Percentiles rank a stretch among this genome's conserved stretches.
Conservation (phyloP, 805 yeast species). For the Ascoidea asiatica region DNA sequence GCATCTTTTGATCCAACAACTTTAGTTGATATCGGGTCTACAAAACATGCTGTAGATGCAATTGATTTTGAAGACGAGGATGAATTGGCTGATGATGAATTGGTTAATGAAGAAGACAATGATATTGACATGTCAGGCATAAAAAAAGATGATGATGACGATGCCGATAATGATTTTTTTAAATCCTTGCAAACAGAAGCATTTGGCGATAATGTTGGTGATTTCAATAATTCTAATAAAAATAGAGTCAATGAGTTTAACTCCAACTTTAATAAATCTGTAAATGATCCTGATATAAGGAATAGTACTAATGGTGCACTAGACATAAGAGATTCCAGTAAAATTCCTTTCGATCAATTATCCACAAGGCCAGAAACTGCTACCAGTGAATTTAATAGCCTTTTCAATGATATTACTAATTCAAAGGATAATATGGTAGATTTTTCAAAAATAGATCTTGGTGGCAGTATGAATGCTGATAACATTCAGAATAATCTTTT, state of each 20-base stretch:
- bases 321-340: neutral
- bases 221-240: neutral
- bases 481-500: no score
- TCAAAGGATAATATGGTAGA: no score
- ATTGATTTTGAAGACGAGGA: slow-evolving; percentile 69
- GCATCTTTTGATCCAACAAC: slow-evolving; percentile 2
- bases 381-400: no score
- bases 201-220: slow-evolving; percentile 1
- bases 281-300: neutral
- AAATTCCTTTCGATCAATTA: neutral
- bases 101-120: slow-evolving; percentile 8
- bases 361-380: no score
- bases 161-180: neutral
- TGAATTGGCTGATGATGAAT: slow-evolving; percentile 10
- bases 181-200: neutral
- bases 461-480: no score
- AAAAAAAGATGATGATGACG: neutral
- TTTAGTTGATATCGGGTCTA: slow-evolving; percentile 11
- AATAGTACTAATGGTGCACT: neutral
- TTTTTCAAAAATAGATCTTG: no score
- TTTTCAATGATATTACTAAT: no score
- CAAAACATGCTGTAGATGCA: slow-evolving; percentile 81
- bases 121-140: slow-evolving; percentile 7
- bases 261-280: neutral
- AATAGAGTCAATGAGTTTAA: neutral